Evolutionary conservation across 78 protist species (phyloP).

Genomic region (Dictyostelium purpureum): DNA sequence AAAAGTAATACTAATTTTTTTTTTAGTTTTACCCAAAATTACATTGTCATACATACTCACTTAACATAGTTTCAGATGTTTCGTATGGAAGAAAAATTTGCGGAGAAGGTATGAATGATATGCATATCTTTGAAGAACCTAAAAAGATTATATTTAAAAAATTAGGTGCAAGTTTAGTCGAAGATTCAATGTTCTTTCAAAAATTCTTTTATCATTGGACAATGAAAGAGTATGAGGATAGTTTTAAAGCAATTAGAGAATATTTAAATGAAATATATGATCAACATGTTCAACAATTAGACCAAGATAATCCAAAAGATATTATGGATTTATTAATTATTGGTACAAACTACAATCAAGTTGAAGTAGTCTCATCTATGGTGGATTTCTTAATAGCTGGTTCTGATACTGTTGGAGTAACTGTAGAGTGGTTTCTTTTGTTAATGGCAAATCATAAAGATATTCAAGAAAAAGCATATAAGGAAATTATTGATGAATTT

Average conservation of each 20-base stretch:
- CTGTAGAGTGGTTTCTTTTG: conserved; percentile 10
- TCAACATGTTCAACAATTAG: neutral
- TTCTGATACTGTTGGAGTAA: neutral
- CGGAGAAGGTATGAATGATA: conserved; percentile 10
- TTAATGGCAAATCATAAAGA: conserved; percentile 22
- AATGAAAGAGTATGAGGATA: neutral
- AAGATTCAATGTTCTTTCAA: neutral
- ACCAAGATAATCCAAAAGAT: conserved; percentile 3
- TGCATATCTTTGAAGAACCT: neutral
- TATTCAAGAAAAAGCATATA: conserved; percentile 26
- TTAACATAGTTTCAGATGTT: conserved; percentile 18
- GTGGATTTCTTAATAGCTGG: neutral
- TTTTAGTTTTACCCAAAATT: conserved; percentile 21
- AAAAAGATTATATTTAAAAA: neutral
- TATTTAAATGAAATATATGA: neutral
- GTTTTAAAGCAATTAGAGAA: neutral
- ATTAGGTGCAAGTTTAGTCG: neutral
- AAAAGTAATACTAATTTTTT: neutral
- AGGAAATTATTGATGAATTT: neutral
- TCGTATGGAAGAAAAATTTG: conserved; percentile 5
- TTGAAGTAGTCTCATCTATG: neutral
- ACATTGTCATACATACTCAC: conserved; percentile 22
- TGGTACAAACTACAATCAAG: neutral
- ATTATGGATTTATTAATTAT: conserved; percentile 3
- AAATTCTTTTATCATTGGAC: neutral